phyloP scores from a whole-genome alignment of 2,329 filamentous ascomycete species.

The Microdochium trichocladiopsis region DNA sequence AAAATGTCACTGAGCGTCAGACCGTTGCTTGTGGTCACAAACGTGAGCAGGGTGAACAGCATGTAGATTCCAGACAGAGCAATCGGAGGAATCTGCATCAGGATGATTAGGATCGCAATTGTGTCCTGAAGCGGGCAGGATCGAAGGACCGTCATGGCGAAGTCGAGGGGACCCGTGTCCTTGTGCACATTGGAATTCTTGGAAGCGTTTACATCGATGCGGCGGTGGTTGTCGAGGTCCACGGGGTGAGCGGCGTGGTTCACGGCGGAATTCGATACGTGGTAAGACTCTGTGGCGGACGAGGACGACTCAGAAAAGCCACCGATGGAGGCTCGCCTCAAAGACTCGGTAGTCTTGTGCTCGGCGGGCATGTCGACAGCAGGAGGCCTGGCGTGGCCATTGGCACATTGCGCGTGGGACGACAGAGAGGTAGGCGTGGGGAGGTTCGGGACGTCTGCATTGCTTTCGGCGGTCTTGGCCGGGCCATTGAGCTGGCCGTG shows the following conservation, averaged over 20 bases:
- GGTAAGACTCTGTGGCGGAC: conserved; percentile 35
- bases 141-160: conserved; percentile 79
- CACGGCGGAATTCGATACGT: conserved; percentile 19
- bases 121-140: conserved; percentile 91
- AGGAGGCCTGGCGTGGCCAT: conserved; percentile 24
- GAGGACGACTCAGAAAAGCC: conserved; percentile 48
- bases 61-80: conserved; percentile 85
- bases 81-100: conserved; percentile 85
- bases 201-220: conserved; percentile 63
- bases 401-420: conserved; percentile 26
- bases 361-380: conserved; percentile 31
- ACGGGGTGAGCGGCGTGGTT: conserved; percentile 25
- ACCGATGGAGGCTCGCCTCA: conserved; percentile 36
- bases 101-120: conserved; percentile 90
- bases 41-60: conserved; percentile 86
- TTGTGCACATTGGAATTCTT: conserved; percentile 63
- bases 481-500: conserved; percentile 33
- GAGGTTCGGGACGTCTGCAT: conserved; percentile 19
- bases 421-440: conserved; percentile 22
- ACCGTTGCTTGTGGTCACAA: conserved; percentile 75
- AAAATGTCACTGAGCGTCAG: conserved; percentile 87
- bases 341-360: conserved; percentile 29
- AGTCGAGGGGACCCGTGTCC: conserved; percentile 64
- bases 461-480: conserved; percentile 13
- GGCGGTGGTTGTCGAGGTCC: conserved; percentile 47